phyloP scores from a whole-genome alignment of 306 rosid species.

The Cucumis melo region DNA sequence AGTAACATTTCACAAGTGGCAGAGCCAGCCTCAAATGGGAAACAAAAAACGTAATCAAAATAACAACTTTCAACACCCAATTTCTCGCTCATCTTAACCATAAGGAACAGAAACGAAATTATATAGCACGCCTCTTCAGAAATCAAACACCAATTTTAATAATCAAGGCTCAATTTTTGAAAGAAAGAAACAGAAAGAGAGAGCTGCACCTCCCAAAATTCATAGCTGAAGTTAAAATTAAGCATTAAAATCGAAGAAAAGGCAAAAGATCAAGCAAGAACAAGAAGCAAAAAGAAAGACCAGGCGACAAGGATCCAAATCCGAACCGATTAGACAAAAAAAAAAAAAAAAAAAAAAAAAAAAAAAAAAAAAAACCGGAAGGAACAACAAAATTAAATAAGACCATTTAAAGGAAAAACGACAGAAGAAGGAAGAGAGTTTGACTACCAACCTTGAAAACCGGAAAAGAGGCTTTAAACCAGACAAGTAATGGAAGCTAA shows the following conservation, averaged over 20 bases:
- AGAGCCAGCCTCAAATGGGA: neutral
- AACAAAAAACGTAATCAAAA: neutral
- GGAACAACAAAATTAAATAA: neutral
- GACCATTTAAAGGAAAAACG: neutral
- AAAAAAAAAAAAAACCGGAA: neutral
- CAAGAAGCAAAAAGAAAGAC: neutral
- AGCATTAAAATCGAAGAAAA: neutral
- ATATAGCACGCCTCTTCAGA: neutral
- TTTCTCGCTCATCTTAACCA: neutral
- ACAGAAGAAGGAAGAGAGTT: neutral
- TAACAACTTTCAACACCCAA: neutral
- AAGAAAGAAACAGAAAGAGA: neutral
- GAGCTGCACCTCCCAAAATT: neutral
- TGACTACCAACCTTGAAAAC: constrained; percentile 15
- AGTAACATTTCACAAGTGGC: neutral
- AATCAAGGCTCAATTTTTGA: neutral
- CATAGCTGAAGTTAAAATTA: constrained; percentile 2
- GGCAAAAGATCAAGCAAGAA: constrained; percentile 18
- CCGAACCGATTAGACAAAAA: neutral
- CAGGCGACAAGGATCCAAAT: constrained; percentile 3
- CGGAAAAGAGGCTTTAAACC: neutral
- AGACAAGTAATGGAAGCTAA: constrained; percentile 3
- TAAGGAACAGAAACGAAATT: neutral
- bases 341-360: too few species aligned
- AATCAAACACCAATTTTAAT: neutral